Evolutionary conservation across 2,329 filamentous ascomycete species (phyloP).

Genomic region (Clarireedia hainanense): DNA sequence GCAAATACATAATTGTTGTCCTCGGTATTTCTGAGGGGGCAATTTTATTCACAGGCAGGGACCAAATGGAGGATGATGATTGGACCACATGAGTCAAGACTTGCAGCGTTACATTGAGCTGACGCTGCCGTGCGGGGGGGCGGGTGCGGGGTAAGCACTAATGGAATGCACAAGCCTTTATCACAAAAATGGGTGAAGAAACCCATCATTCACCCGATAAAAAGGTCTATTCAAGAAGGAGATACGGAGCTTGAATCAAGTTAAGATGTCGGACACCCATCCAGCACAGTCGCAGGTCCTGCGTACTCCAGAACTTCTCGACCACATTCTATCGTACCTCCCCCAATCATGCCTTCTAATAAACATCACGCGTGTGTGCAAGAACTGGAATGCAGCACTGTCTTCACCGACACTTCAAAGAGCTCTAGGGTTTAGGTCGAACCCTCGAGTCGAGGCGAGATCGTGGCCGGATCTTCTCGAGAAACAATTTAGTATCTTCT

Average conservation of each 20-base stretch:
- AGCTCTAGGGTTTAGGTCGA: slow-evolving; percentile 1
- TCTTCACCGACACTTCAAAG: slow-evolving; percentile 1
- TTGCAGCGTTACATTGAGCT: neutral
- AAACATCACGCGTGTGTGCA: neutral
- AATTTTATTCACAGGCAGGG: too few species aligned
- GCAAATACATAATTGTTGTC: slow-evolving; percentile 5
- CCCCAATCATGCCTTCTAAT: slow-evolving; percentile 2
- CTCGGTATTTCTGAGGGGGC: too few species aligned
- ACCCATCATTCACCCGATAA: neutral
- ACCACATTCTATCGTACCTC: slow-evolving; percentile 2
- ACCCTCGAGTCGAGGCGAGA: neutral
- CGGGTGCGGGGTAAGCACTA: neutral
- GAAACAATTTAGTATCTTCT: slow-evolving; percentile 1
- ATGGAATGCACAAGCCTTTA: neutral
- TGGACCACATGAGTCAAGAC: neutral
- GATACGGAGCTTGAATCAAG: neutral
- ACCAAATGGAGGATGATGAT: too few species aligned
- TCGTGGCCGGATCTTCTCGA: slow-evolving; percentile 5
- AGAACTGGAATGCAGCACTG: neutral
- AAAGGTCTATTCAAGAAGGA: neutral
- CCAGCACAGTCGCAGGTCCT: neutral
- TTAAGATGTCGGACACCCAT: neutral
- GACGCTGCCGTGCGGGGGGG: neutral
- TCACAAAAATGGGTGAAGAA: neutral
- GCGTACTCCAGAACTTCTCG: slow-evolving; percentile 4